These are phyloP conservation scores for Acaromyces ingoldii DNA, from an alignment of 1,284 basidiomycete genomes.

Conservation along the genomic window DNA sequence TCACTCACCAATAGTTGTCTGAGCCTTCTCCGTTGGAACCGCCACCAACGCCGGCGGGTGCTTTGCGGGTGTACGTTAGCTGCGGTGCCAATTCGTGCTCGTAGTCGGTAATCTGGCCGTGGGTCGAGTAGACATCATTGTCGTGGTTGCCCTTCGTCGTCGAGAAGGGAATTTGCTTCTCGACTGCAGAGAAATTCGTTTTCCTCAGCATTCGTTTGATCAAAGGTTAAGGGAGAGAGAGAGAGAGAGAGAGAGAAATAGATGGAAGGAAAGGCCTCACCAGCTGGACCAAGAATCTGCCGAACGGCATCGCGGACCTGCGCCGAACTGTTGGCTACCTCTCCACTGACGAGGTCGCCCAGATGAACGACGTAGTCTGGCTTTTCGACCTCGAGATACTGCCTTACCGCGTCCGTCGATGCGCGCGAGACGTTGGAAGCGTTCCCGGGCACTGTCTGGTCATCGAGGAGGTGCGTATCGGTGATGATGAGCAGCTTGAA, in stretches of 20 bases:
- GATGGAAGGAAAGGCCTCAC: background rate
- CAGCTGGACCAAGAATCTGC: conserved; percentile 10
- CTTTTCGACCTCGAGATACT: conserved; percentile 5
- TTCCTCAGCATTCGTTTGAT: no score
- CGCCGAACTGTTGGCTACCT: conserved; percentile 3
- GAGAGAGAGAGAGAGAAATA: background rate
- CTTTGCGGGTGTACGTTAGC: conserved; percentile 10
- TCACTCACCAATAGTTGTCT: conserved; percentile 17
- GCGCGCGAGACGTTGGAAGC: conserved; percentile 2
- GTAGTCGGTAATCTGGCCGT: conserved; percentile 5
- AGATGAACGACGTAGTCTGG: conserved; percentile 15
- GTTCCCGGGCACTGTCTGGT: conserved; percentile 4
- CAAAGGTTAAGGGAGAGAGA: background rate
- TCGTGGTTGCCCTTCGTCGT: conserved; percentile 12
- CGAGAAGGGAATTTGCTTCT: background rate
- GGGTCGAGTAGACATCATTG: conserved; percentile 14
- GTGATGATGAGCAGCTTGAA: conserved; percentile 8
- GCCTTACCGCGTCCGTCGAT: conserved; percentile 7
- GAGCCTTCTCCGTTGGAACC: conserved; percentile 4
- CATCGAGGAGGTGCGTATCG: conserved; percentile 10
- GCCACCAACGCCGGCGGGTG: conserved; percentile 6
- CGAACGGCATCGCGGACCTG: conserved; percentile 9
- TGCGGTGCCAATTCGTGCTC: conserved; percentile 7
- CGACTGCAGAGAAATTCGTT: background rate
- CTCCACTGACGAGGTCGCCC: conserved; percentile 12